Evolutionary conservation across 2,329 filamentous ascomycete species (phyloP).

Genomic region (Alternaria burnsii): DNA sequence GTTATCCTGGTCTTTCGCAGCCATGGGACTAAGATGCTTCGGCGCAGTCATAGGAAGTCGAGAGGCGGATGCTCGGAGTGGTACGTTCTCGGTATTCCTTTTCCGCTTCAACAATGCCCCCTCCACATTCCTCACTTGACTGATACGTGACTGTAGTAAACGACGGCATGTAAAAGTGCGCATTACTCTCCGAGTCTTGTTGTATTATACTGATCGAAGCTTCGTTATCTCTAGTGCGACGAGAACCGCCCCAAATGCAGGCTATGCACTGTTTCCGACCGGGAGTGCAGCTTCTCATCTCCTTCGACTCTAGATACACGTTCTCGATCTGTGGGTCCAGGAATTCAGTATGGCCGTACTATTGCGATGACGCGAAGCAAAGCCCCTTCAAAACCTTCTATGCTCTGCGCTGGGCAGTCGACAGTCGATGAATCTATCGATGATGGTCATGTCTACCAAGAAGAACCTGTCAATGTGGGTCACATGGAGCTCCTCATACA

Average conservation of each 20-base stretch:
- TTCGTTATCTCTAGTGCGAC: slow-evolving; percentile 26
- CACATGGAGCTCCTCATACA: slow-evolving; percentile 52
- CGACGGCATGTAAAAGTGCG: slow-evolving; percentile 30
- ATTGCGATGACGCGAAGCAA: not conserved
- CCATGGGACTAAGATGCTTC: slow-evolving; percentile 21
- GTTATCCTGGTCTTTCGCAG: not conserved
- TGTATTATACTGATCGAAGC: not conserved
- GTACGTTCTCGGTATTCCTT: slow-evolving; percentile 5
- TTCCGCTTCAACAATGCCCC: not conserved
- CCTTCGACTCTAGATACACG: not conserved
- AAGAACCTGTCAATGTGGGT: slow-evolving; percentile 39
- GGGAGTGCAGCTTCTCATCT: slow-evolving; percentile 23
- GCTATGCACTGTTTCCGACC: slow-evolving; percentile 28
- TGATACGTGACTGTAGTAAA: slow-evolving; percentile 18
- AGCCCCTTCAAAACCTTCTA: not conserved
- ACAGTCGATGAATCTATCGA: not conserved
- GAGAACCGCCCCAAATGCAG: slow-evolving; percentile 28
- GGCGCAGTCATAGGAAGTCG: slow-evolving; percentile 36
- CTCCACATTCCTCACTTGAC: not conserved
- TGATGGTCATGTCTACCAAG: not conserved
- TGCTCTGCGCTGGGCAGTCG: not conserved
- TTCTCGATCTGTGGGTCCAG: not conserved
- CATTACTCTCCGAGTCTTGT: not conserved
- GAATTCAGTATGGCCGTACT: not conserved
- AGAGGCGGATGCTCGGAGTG: slow-evolving; percentile 28